Conservation (phyloP, 2,329 filamentous ascomycete species). For the Sodiomyces alkalinus region DNA sequence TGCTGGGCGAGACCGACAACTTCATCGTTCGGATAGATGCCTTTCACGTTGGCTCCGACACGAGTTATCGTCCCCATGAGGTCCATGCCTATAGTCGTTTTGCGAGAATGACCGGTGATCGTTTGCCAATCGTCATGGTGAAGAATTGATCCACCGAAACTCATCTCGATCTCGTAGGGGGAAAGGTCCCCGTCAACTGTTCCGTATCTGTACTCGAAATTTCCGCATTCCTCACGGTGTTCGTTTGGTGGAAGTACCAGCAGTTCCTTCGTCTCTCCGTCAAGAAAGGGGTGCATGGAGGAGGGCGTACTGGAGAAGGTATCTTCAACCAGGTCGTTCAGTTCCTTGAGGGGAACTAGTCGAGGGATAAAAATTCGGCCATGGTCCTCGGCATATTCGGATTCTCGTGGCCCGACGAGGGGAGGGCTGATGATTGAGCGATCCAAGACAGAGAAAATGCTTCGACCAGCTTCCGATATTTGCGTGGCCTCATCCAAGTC, state of each 20-base stretch:
- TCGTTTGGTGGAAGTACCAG: not conserved
- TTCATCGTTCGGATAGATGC: constrained; percentile 19
- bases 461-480: constrained; percentile 8
- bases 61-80: constrained; percentile 20
- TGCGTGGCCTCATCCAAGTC: constrained; percentile 18
- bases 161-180: constrained; percentile 23
- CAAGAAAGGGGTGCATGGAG: not conserved
- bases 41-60: constrained; percentile 16
- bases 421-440: constrained; percentile 9
- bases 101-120: constrained; percentile 15
- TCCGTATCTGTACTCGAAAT: not conserved
- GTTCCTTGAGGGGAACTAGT: constrained; percentile 19
- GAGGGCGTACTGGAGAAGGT: not conserved
- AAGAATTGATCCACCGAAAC: constrained; percentile 20
- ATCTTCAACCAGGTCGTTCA: constrained; percentile 31
- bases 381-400: constrained; percentile 26
- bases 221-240: not conserved
- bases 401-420: constrained; percentile 14
- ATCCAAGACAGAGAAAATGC: constrained; percentile 13
- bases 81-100: constrained; percentile 23
- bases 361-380: constrained; percentile 28
- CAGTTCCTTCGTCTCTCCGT: not conserved
- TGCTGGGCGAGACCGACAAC: constrained; percentile 23
- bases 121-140: constrained; percentile 20
- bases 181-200: not conserved